Evolutionary conservation across 2,329 filamentous ascomycete species (phyloP).

Genomic region (Aspergillus floridensis): DNA sequence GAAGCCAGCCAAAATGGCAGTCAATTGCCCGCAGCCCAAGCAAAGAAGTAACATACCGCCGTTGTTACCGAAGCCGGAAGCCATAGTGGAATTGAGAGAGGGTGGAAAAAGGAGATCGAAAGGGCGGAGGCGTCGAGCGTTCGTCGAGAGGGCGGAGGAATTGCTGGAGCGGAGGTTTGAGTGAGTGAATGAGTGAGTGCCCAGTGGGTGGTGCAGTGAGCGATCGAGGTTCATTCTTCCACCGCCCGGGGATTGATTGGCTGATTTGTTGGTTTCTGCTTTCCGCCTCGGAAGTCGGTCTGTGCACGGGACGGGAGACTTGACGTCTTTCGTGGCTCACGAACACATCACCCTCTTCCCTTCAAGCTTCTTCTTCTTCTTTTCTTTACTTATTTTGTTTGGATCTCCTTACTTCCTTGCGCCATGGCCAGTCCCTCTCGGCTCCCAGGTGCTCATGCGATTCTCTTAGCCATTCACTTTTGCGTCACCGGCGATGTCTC

Average conservation of each 20-base stretch:
- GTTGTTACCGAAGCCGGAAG: slow-evolving; percentile 55
- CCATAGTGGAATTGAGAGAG: slow-evolving; percentile 39
- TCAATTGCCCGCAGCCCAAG: slow-evolving; percentile 2
- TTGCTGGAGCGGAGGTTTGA: slow-evolving; percentile 19
- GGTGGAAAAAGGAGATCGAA: slow-evolving; percentile 16
- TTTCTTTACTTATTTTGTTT: not conserved
- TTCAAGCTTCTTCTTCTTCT: slow-evolving; percentile 3
- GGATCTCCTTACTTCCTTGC: slow-evolving; percentile 1
- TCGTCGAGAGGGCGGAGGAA: slow-evolving; percentile 20
- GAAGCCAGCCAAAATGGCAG: slow-evolving; percentile 13
- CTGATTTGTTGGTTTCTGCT: slow-evolving; percentile 20
- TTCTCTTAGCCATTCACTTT: slow-evolving; percentile 58
- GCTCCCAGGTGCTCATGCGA: slow-evolving; percentile 56
- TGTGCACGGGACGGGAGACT: slow-evolving; percentile 12
- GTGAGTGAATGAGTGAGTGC: not conserved
- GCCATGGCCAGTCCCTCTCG: slow-evolving; percentile 38
- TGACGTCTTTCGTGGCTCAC: slow-evolving; percentile 18
- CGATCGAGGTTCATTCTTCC: slow-evolving; percentile 30
- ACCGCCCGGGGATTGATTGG: slow-evolving; percentile 25
- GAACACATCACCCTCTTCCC: slow-evolving; percentile 28
- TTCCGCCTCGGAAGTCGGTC: slow-evolving; percentile 20
- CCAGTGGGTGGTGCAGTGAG: slow-evolving; percentile 28
- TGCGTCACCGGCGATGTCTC: slow-evolving; percentile 55
- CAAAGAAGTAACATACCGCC: slow-evolving; percentile 44
- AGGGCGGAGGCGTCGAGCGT: slow-evolving; percentile 22